Base-by-base conservation (phyloP, 345 rosid genomes). In the Linum tenue region DNA sequence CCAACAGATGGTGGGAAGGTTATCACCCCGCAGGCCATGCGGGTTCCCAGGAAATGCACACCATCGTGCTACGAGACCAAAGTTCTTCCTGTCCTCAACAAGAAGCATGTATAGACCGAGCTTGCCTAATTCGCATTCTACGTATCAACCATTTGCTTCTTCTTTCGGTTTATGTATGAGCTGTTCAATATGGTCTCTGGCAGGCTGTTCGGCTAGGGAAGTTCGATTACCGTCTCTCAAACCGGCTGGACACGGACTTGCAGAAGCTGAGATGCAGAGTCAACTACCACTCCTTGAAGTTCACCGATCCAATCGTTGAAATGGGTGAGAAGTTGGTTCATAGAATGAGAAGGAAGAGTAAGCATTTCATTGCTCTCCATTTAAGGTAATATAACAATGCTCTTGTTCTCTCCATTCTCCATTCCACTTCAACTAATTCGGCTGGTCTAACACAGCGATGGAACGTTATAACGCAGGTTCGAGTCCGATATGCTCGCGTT, bases 401-500 rank as follows among this genome's bases (percentile, higher is more conserved):
- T 14, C 40, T 17, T 17, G 31, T 22, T 6, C 15, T n/a, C 35
- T 35, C 1, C 57, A 38, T 43, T 51, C 42, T 5, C 4, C 35
- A 37, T 57, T 37, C 14, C 9, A 37, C n/a, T 16, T 56, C 36
- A 37, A 43, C 35, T 15, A 22, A 58, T 40, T 48, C 40, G 17
- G 14, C 38, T 64, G 55, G 3, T 39, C 48, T 35, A 48, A 17
- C n/a, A 15, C 48, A 5, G 3, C 22, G 39, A 11, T 11, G 17
- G 44, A 57, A 31, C 35, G 40, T 7, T 36, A 56, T 17, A 44
- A 17, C 65, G n/a, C 69, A 92, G 96, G 82, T 92, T 90, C 56
- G 98, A 92, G 71, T 83, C 92, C 70, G 98, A 92, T 75, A 92
- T 92, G 97, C 86, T 92, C 56, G 98, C 98, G 40, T 92, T 92